These are phyloP conservation scores for Globisporangium paddicum DNA, from an alignment of 352 stramenopile species.

Conservation along the genomic window DNA sequence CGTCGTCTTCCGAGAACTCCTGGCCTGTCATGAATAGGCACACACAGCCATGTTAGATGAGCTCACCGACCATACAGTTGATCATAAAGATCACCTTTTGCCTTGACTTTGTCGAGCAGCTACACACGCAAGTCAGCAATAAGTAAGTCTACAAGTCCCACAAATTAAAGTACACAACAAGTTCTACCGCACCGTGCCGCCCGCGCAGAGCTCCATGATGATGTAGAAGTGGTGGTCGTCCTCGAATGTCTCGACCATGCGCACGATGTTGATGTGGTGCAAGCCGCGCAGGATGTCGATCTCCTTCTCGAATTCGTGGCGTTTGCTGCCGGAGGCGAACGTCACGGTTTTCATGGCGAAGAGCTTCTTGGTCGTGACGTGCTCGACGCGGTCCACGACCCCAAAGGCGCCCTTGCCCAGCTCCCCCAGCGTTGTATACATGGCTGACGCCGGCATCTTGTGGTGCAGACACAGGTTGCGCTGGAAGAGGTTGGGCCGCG, in stretches of 20 bases:
- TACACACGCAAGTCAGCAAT: neutral
- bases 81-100: no score
- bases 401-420: constrained; percentile 71
- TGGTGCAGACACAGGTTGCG: constrained; percentile 76
- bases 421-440: constrained; percentile 49
- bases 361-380: constrained; percentile 54
- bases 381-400: constrained; percentile 69
- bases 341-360: constrained; percentile 82
- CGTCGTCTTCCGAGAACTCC: constrained; percentile 47
- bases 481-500: constrained; percentile 68
- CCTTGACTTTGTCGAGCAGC: no score
- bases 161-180: neutral
- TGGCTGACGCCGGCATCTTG: constrained; percentile 37
- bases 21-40: constrained; percentile 10
- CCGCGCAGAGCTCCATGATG: constrained; percentile 79
- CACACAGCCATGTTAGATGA: neutral
- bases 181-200: constrained; percentile 33
- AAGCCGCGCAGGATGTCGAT: constrained; percentile 71
- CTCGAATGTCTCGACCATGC: constrained; percentile 78
- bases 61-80: no score
- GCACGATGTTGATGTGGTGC: constrained; percentile 79
- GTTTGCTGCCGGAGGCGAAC: constrained; percentile 55
- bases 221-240: constrained; percentile 77
- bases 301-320: constrained; percentile 70
- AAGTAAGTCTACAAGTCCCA: neutral